Percentiles rank a stretch among this genome's conserved stretches.
Evolutionary conservation across 306 rosid species (phyloP).

Genomic region (Fragaria nilgerrensis): DNA sequence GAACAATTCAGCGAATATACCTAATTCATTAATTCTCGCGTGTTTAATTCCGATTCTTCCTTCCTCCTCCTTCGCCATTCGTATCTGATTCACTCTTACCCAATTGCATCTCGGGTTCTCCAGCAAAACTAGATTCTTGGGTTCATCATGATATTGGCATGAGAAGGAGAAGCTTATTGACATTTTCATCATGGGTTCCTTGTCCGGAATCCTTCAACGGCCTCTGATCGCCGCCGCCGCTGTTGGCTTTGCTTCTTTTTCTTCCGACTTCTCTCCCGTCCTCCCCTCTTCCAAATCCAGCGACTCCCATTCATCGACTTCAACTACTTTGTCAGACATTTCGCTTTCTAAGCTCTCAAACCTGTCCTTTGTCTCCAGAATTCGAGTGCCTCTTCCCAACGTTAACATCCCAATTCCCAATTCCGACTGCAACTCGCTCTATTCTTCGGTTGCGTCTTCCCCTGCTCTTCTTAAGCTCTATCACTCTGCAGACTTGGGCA

Average conservation of each 20-base stretch:
- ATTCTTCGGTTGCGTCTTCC: slow-evolving; percentile 50
- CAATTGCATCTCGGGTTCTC: not conserved
- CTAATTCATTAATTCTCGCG: slow-evolving; percentile 3
- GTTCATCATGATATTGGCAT: not conserved
- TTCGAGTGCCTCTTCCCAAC: slow-evolving; percentile 60
- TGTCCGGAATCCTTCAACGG: slow-evolving; percentile 76
- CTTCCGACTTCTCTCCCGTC: slow-evolving; percentile 55
- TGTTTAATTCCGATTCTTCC: slow-evolving; percentile 20
- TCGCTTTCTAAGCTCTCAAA: slow-evolving; percentile 61
- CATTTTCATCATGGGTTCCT: slow-evolving; percentile 49
- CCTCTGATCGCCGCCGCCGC: slow-evolving; percentile 89
- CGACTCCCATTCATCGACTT: slow-evolving; percentile 22
- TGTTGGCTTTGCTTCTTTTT: slow-evolving; percentile 72
- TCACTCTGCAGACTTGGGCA: slow-evolving; percentile 63
- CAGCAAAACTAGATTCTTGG: no score
- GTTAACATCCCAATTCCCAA: slow-evolving; percentile 44
- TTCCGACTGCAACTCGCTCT: slow-evolving; percentile 23
- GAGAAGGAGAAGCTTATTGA: not conserved
- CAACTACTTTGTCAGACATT: slow-evolving; percentile 23
- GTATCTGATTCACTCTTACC: not conserved
- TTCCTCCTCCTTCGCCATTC: not conserved
- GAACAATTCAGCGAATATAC: slow-evolving; percentile 48
- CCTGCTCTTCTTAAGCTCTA: slow-evolving; percentile 43
- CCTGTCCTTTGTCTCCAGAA: slow-evolving; percentile 48
- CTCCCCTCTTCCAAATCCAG: slow-evolving; percentile 43